These are phyloP conservation scores for Athelia sp. DNA, from an alignment of 1,284 basidiomycete species.

Conservation along the genomic window DNA sequence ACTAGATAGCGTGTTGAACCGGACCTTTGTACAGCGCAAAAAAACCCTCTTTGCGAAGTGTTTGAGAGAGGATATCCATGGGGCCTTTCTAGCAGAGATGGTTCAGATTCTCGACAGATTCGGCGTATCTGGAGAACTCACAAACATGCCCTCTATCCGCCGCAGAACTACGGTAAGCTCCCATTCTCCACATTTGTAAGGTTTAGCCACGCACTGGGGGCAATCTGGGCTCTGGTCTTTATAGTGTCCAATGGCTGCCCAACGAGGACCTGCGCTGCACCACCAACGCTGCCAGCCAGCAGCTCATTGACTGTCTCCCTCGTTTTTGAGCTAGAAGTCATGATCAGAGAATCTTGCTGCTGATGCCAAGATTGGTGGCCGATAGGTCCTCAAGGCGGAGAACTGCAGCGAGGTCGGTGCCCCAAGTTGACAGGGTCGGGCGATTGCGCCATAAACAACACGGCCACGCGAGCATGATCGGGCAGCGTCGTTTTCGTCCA, in stretches of 20 bases:
- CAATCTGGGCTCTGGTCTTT: constrained; percentile 77
- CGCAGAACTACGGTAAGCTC: neutral
- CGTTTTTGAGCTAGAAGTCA: no score
- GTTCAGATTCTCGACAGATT: neutral
- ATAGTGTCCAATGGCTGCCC: constrained; percentile 88
- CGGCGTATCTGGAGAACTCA: constrained; percentile 37
- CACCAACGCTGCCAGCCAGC: constrained; percentile 73
- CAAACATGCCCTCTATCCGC: constrained; percentile 71
- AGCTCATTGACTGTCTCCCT: constrained; percentile 63
- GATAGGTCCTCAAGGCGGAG: no score
- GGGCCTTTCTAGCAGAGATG: constrained; percentile 74
- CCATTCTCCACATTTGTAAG: constrained; percentile 3
- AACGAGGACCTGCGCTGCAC: constrained; percentile 78
- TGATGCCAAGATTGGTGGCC: no score
- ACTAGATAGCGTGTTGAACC: constrained; percentile 3
- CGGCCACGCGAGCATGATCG: neutral
- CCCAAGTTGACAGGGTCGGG: no score
- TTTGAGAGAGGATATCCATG: constrained; percentile 82
- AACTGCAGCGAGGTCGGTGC: no score
- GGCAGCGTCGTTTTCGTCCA: neutral
- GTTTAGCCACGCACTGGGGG: constrained; percentile 51
- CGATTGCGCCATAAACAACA: no score
- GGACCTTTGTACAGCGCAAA: constrained; percentile 89
- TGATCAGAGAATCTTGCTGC: no score
- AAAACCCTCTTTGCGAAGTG: constrained; percentile 82